Evolutionary conservation across 345 rosid genomes (phyloP), one percentile per base, ranked within the genome.

Genomic region (Brassica carinata): DNA sequence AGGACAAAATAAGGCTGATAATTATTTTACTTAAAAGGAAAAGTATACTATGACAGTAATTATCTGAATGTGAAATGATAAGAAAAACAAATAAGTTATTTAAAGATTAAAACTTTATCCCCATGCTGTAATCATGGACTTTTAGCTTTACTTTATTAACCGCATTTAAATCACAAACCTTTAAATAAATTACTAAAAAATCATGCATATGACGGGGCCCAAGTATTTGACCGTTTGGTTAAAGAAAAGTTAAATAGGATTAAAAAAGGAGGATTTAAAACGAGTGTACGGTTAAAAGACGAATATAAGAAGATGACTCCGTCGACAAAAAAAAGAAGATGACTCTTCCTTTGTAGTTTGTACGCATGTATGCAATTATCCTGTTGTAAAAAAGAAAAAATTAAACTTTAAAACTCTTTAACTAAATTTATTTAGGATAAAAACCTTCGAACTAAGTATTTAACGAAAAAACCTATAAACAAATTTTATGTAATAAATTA

Each of bases 291-390:
- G 53, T 67, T 68, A 18, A 74, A 71, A 77, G 64, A 74, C 51
- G 74, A 69, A 70, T 63, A 69, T 7, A 77, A 70, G 74, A 40
- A 40, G 48, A 40, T 40, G 14, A 38, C 45, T 33, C 38, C 5
- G 7, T 33, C 45, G 10, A 8, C 10, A 38, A 38, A 33, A 33
- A 38, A 38, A 38, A 38, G 3, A 38, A 19, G 23, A 19, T 19
- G 83, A 77, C 34, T 67, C 86, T 85, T 87, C 82, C 71, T 19
- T 19, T 19, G 23, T 19, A 19, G 23, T 68, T 29, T 71, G 72
- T 69, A 85, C 64, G 81, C 85, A 65, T 85, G 88, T 83, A 79
- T 71, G 67, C 77, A 85, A 64, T 79, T 76, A 59, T 83, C 82
- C 17, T 59, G 30, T 27, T 27, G 30, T 27, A 27, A 27, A 27